phyloP scores from a whole-genome alignment of 768 basidiomycete species.

The Botryobasidium botryosum region DNA sequence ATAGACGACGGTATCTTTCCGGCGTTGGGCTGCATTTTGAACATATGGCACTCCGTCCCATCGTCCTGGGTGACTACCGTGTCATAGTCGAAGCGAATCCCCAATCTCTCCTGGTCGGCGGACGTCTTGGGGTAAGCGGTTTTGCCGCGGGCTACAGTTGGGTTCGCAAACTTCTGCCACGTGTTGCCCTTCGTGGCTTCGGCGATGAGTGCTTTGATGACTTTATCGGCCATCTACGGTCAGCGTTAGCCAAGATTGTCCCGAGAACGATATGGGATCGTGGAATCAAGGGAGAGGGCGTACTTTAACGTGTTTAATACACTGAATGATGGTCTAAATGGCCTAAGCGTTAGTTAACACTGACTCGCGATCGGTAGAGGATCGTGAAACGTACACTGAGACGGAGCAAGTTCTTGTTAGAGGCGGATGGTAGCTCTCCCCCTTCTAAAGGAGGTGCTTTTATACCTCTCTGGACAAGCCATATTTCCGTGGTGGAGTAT shows the following conservation, averaged over 20 bases:
- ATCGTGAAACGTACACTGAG: no score
- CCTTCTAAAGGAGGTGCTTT: no score
- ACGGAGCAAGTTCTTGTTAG: no score
- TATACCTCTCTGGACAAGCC: no score
- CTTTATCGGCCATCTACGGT: not conserved
- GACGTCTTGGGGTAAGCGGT: not conserved
- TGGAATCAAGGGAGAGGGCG: not conserved
- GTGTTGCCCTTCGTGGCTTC: not conserved
- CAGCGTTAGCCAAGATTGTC: conserved; percentile 1
- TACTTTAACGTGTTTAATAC: not conserved
- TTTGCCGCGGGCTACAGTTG: not conserved
- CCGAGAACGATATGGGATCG: not conserved
- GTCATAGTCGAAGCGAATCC: not conserved
- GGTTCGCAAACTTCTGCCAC: not conserved
- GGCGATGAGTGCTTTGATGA: not conserved
- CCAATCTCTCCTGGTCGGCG: not conserved
- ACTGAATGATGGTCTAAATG: not conserved
- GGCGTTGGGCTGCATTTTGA: not conserved
- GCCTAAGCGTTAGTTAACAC: no score
- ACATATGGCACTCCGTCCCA: not conserved
- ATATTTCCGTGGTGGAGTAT: no score
- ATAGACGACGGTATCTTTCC: not conserved
- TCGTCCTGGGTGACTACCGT: not conserved
- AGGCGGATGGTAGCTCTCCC: no score
- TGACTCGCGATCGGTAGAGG: no score